These are phyloP conservation scores for Hamigera avellanea DNA, from an alignment of 495 filamentous ascomycete species.

Conservation along the genomic window DNA sequence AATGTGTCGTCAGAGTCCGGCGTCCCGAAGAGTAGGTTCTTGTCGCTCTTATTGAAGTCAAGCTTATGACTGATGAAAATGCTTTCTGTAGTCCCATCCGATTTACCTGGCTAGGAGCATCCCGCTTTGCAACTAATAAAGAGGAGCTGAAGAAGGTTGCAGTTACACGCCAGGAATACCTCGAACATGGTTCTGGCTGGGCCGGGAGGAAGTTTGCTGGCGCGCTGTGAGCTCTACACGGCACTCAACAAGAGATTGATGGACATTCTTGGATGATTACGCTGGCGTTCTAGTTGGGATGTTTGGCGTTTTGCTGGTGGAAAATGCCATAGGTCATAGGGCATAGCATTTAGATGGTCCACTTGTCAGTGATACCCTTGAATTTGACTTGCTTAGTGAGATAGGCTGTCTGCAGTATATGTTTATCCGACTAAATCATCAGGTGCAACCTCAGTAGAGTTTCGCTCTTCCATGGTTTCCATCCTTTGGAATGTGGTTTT, in stretches of 20 bases:
- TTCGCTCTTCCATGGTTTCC: no score
- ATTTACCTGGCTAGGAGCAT: constrained; percentile 77
- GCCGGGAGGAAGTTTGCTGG: constrained; percentile 59
- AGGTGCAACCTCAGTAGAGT: no score
- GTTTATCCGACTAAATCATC: no score
- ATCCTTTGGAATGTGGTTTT: no score
- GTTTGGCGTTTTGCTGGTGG: no score
- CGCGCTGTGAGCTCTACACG: no score
- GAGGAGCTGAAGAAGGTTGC: constrained; percentile 47
- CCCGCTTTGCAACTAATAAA: constrained; percentile 57
- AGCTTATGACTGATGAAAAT: constrained; percentile 1
- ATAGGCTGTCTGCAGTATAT: no score
- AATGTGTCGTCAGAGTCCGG: constrained; percentile 64
- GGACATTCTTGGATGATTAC: constrained; percentile 1
- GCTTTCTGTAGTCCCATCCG: constrained; percentile 69
- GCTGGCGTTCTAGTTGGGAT: not conserved
- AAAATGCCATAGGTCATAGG: no score
- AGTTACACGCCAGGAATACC: constrained; percentile 80
- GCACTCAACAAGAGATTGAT: no score
- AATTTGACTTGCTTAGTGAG: no score
- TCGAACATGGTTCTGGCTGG: constrained; percentile 76
- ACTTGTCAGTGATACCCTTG: no score
- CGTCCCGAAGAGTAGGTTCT: constrained; percentile 49
- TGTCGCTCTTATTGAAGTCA: not conserved
- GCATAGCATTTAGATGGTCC: no score